A percentile compares a stretch with the other conserved stretches of the same genome.
These are phyloP conservation scores for Coemansia sp. DNA, from an alignment of 192 early-diverging fungal genomes.

Conservation along the genomic window DNA sequence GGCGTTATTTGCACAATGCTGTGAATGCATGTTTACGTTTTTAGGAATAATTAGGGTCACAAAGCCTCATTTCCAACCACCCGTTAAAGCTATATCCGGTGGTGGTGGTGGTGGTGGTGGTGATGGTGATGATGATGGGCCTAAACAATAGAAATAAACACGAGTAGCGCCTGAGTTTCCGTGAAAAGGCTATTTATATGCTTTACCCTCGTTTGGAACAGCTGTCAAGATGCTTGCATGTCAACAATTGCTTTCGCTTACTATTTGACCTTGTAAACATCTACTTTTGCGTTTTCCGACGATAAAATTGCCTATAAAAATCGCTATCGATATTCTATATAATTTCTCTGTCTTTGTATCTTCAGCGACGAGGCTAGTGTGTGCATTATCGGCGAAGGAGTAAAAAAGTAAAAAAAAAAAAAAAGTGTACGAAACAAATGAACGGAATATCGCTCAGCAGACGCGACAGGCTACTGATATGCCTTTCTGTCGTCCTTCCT, in stretches of 20 bases:
- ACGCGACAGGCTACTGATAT: constrained; percentile 14
- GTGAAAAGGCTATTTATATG: too few relatives aligned
- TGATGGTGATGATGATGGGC: neutral
- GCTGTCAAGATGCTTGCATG: neutral
- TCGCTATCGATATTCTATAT: too few relatives aligned
- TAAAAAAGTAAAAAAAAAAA: neutral
- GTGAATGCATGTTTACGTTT: neutral
- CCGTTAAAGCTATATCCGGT: too few relatives aligned
- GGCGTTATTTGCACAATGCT: neutral
- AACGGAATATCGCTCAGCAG: constrained; percentile 38
- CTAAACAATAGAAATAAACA: neutral
- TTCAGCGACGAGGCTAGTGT: too few relatives aligned
- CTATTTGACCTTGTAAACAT: too few relatives aligned
- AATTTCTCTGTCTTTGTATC: too few relatives aligned
- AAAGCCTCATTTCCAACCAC: neutral
- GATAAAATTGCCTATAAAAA: too few relatives aligned
- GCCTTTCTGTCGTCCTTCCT: neutral
- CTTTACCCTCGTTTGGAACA: neutral
- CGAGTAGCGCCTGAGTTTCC: too few relatives aligned
- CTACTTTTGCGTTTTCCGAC: too few relatives aligned
- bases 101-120: too few relatives aligned
- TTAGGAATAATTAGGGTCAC: neutral
- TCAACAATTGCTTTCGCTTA: neutral
- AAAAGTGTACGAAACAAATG: constrained; percentile 8
- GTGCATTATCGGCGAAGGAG: too few relatives aligned